Conservation (phyloP, 371 early-diverging fungal species). For the Apophysomyces variabilis region DNA sequence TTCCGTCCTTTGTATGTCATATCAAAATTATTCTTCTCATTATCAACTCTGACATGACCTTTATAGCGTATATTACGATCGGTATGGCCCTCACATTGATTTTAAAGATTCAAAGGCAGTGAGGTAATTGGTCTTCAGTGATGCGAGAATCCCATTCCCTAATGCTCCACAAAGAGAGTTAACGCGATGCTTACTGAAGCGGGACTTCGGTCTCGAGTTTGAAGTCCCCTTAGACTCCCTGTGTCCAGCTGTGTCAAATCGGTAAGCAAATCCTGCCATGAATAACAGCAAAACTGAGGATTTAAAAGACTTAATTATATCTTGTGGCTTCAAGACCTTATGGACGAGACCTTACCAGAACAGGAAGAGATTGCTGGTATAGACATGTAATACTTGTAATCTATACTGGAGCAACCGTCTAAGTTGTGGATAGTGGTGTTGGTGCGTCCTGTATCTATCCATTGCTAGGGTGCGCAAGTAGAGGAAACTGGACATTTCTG, state of each 20-base stretch:
- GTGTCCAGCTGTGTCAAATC: constrained; percentile 67
- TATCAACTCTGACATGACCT: not conserved
- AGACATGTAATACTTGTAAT: constrained; percentile 57
- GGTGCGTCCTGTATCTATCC: constrained; percentile 83
- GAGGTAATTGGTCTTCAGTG: constrained; percentile 26
- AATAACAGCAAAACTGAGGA: constrained; percentile 5
- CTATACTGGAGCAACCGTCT: not conserved
- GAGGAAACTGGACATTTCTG: constrained; percentile 56
- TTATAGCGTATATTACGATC: constrained; percentile 25
- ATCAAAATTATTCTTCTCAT: not conserved
- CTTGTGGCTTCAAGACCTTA: constrained; percentile 65
- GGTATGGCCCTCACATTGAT: constrained; percentile 31
- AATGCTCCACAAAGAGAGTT: constrained; percentile 42
- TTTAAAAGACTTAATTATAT: constrained; percentile 67
- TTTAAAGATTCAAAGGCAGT: constrained; percentile 47
- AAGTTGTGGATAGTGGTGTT: constrained; percentile 55
- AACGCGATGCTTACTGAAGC: constrained; percentile 58
- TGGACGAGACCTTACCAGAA: constrained; percentile 33
- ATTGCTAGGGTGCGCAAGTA: constrained; percentile 57
- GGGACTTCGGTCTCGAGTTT: constrained; percentile 57
- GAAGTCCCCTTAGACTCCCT: constrained; percentile 69
- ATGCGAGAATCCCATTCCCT: not conserved
- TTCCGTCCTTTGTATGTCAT: constrained; percentile 30
- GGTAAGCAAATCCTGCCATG: constrained; percentile 18
- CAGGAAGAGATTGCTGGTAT: constrained; percentile 43